phyloP scores from a whole-genome alignment of 345 rosid genomes.

The Raphanus sativus region DNA sequence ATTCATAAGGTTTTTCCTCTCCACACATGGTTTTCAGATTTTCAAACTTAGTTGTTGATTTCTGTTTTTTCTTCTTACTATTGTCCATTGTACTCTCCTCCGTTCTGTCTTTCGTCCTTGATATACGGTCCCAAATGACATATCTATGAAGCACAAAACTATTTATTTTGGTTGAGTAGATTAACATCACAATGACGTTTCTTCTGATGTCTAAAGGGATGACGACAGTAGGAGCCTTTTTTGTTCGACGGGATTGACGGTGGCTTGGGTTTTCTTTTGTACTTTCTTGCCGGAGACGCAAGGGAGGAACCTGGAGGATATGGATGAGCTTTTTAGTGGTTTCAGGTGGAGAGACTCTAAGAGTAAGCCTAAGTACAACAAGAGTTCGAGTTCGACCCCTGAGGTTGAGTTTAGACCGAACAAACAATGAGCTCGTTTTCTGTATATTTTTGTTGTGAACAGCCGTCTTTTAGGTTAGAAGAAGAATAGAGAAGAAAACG shows the following conservation, averaged over 20 bases:
- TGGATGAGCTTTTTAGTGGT: conserved; percentile 60
- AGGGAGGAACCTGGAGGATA: conserved; percentile 74
- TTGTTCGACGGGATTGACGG: conserved; percentile 52
- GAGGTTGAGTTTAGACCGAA: conserved; percentile 34
- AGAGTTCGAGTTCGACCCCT: background rate
- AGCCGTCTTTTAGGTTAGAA: too few relatives aligned
- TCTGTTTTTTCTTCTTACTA: too few relatives aligned
- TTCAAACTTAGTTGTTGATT: too few relatives aligned
- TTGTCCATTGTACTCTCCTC: too few relatives aligned
- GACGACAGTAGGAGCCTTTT: conserved; percentile 74
- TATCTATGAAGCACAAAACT: too few relatives aligned
- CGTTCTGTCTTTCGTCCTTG: too few relatives aligned
- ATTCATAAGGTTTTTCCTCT: too few relatives aligned
- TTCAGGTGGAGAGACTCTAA: conserved; percentile 53
- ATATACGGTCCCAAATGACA: too few relatives aligned
- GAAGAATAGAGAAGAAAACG: too few relatives aligned
- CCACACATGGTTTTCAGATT: too few relatives aligned
- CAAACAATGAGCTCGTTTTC: background rate
- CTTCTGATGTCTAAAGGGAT: conserved; percentile 45
- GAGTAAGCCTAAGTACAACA: conserved; percentile 23
- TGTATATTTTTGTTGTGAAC: too few relatives aligned
- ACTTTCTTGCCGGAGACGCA: conserved; percentile 67
- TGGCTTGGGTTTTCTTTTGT: conserved; percentile 60
- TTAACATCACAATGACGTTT: background rate
- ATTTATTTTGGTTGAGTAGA: too few relatives aligned